A percentile compares a stretch with the other conserved stretches of the same genome.
These are phyloP conservation scores for Groenewaldozyma tartarivorans DNA, from an alignment of 805 yeast genomes.

Conservation along the genomic window DNA sequence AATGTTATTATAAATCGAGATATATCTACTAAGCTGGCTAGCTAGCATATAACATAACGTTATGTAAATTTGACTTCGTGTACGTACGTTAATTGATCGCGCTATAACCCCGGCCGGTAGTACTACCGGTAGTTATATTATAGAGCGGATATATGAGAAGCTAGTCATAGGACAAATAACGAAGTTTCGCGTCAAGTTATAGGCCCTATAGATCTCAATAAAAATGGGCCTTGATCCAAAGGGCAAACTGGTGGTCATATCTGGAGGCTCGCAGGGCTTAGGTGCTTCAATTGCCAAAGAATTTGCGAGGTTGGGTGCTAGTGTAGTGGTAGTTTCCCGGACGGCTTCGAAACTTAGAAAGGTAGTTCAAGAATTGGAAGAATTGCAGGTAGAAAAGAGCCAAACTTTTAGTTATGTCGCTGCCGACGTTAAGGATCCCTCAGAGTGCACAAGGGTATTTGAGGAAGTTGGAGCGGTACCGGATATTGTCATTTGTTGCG, in stretches of 20 bases:
- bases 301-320: conserved; percentile 45
- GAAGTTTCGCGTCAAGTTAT: too few relatives aligned
- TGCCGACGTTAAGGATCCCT: conserved; percentile 59
- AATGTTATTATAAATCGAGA: too few relatives aligned
- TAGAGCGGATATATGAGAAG: too few relatives aligned
- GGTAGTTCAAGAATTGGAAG: conserved; percentile 39
- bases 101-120: too few relatives aligned
- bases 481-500: conserved; percentile 75
- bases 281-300: conserved; percentile 70
- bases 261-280: conserved; percentile 93
- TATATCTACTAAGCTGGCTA: too few relatives aligned
- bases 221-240: conserved; percentile 5
- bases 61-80: too few relatives aligned
- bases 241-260: conserved; percentile 49
- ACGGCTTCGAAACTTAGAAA: conserved; percentile 48
- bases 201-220: too few relatives aligned
- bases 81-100: too few relatives aligned
- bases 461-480: conserved; percentile 36
- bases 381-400: conserved; percentile 20
- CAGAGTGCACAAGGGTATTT: conserved; percentile 39
- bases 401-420: conserved; percentile 37
- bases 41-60: too few relatives aligned
- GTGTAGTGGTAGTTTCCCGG: conserved; percentile 70
- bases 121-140: too few relatives aligned
- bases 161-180: too few relatives aligned